Conservation (phyloP, 768 basidiomycete species). For the Royoungia palumana region DNA sequence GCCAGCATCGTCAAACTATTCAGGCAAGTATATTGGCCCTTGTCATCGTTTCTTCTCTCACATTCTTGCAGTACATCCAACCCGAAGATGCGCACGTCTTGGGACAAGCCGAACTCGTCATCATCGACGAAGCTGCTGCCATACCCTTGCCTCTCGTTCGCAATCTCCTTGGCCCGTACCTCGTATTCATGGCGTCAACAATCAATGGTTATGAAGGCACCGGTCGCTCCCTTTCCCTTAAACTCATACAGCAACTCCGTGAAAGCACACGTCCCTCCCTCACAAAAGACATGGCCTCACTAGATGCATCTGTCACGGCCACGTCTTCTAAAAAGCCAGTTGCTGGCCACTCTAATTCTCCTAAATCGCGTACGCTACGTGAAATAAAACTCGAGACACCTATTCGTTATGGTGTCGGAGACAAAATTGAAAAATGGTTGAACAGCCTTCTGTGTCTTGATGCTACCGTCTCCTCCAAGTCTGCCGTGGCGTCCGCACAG, state of each 20-base stretch:
- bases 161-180: slow-evolving; percentile 92
- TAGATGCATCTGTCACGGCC: slow-evolving; percentile 36
- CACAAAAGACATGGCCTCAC: slow-evolving; percentile 52
- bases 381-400: slow-evolving; percentile 96
- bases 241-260: slow-evolving; percentile 94
- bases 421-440: slow-evolving; percentile 93
- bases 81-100: slow-evolving; percentile 97
- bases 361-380: slow-evolving; percentile 67
- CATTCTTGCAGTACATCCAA: slow-evolving; percentile 80
- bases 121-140: slow-evolving; percentile 98
- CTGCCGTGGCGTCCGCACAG: slow-evolving; percentile 39
- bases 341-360: slow-evolving; percentile 50
- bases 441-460: slow-evolving; percentile 88
- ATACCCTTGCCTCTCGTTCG: slow-evolving; percentile 95
- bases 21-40: slow-evolving; percentile 54
- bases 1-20: slow-evolving; percentile 91
- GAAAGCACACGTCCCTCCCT: slow-evolving; percentile 84
- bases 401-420: slow-evolving; percentile 85
- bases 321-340: slow-evolving; percentile 52
- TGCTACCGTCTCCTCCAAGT: slow-evolving; percentile 60
- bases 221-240: slow-evolving; percentile 96
- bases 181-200: slow-evolving; percentile 98
- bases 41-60: slow-evolving; percentile 2
- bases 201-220: slow-evolving; percentile 99
- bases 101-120: slow-evolving; percentile 94